Conservation (phyloP, 768 basidiomycete species). For the Hortiboletus campestris region DNA sequence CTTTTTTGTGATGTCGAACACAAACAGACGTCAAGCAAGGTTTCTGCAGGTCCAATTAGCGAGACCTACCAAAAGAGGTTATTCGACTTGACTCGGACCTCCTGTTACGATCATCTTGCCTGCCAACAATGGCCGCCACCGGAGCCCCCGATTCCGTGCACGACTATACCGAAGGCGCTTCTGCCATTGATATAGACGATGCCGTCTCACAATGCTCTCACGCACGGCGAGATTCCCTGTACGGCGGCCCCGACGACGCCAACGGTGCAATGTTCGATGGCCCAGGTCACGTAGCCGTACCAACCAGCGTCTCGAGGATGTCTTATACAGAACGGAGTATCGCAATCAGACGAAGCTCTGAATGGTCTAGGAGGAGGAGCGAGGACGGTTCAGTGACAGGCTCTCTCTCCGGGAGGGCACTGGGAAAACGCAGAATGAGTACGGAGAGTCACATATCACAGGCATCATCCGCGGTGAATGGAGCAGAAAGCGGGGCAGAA, state of each 20-base stretch:
- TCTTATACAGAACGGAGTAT: slow-evolving; percentile 48
- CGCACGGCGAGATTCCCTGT: slow-evolving; percentile 67
- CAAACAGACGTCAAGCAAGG: too few relatives aligned
- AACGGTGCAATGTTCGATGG: slow-evolving; percentile 77
- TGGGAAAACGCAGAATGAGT: slow-evolving; percentile 44
- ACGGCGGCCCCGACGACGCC: slow-evolving; percentile 48
- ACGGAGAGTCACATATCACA: slow-evolving; percentile 39
- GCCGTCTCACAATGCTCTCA: slow-evolving; percentile 52
- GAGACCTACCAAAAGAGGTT: slow-evolving; percentile 16
- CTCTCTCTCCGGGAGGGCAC: slow-evolving; percentile 31
- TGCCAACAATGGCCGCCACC: slow-evolving; percentile 14
- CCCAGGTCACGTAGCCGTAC: slow-evolving; percentile 60
- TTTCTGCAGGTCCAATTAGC: neutral
- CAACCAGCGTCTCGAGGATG: slow-evolving; percentile 82
- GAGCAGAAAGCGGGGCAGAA: slow-evolving; percentile 37
- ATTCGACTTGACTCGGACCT: neutral
- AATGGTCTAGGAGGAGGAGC: slow-evolving; percentile 54
- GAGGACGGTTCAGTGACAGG: slow-evolving; percentile 33
- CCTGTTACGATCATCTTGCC: too few relatives aligned
- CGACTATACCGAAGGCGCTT: slow-evolving; percentile 90
- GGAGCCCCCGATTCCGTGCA: slow-evolving; percentile 19
- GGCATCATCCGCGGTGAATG: slow-evolving; percentile 40
- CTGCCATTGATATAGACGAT: slow-evolving; percentile 65
- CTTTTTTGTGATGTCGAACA: too few relatives aligned
- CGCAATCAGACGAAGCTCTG: slow-evolving; percentile 51